These are phyloP conservation scores for Colletotrichum australisinense DNA, from an alignment of 2,329 filamentous ascomycete genomes.

Conservation along the genomic window DNA sequence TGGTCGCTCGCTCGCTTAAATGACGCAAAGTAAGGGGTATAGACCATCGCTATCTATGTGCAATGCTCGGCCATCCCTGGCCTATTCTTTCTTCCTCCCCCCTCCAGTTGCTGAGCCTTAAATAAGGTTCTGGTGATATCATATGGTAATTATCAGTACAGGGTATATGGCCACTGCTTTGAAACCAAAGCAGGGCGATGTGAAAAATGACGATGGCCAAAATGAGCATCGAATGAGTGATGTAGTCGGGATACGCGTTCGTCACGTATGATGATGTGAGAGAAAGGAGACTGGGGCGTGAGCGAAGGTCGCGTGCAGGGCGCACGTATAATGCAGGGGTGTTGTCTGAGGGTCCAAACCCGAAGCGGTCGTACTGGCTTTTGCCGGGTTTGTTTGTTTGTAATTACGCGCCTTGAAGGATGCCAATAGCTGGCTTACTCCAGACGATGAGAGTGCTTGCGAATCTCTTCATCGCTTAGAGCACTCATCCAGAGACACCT, in stretches of 20 bases:
- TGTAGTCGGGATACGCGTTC: slow-evolving; percentile 14
- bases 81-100: background rate
- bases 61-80: slow-evolving; percentile 15
- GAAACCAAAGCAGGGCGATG: background rate
- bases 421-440: slow-evolving; percentile 47
- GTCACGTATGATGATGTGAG: slow-evolving; percentile 3
- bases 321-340: slow-evolving; percentile 16
- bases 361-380: background rate
- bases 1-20: slow-evolving; percentile 34
- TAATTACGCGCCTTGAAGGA: background rate
- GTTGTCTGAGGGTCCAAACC: slow-evolving; percentile 3
- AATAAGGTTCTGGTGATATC: slow-evolving; percentile 20
- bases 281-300: slow-evolving; percentile 29
- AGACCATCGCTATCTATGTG: slow-evolving; percentile 31
- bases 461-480: slow-evolving; percentile 80
- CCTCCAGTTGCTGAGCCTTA: slow-evolving; percentile 18
- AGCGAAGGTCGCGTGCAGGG: slow-evolving; percentile 25
- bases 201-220: slow-evolving; percentile 5
- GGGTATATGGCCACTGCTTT: slow-evolving; percentile 25
- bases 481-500: slow-evolving; percentile 89
- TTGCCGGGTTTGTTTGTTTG: background rate
- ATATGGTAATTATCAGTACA: slow-evolving; percentile 28
- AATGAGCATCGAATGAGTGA: slow-evolving; percentile 16
- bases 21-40: slow-evolving; percentile 35
- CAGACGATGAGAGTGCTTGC: slow-evolving; percentile 61